Conservation (phyloP, 805 yeast genomes). For the Metschnikowia bowlesiae region DNA sequence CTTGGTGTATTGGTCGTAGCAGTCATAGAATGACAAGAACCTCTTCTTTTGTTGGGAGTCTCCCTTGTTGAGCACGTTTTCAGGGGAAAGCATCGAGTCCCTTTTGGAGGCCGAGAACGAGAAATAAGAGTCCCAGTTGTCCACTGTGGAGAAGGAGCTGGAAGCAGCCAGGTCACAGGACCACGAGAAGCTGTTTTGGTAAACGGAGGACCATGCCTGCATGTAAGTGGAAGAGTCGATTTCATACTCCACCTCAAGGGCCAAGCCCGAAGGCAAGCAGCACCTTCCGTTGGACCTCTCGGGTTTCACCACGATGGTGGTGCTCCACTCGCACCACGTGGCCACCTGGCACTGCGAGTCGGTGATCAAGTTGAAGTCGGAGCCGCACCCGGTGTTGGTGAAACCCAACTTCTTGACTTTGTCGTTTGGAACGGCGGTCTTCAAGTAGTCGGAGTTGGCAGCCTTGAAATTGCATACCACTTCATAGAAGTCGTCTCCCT, state of each 20-base stretch:
- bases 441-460: slow-evolving; percentile 3
- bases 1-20: neutral
- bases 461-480: slow-evolving; percentile 7
- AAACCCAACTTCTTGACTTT: slow-evolving; percentile 2
- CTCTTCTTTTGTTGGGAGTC: slow-evolving; percentile 4
- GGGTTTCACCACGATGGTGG: slow-evolving; percentile 6
- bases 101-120: slow-evolving; percentile 1
- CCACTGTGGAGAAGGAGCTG: neutral
- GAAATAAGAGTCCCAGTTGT: slow-evolving; percentile 1
- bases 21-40: slow-evolving; percentile 1
- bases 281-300: slow-evolving; percentile 5
- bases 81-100: slow-evolving; percentile 3
- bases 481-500: slow-evolving; percentile 4
- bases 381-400: slow-evolving; percentile 5
- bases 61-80: neutral
- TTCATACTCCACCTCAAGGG: slow-evolving; percentile 3
- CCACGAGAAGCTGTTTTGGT: slow-evolving; percentile 1
- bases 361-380: slow-evolving; percentile 5
- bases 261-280: slow-evolving; percentile 6
- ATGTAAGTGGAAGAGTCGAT: neutral
- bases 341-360: neutral
- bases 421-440: neutral
- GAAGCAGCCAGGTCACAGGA: neutral
- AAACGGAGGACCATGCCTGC: slow-evolving; percentile 4
- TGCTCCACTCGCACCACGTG: slow-evolving; percentile 8